Evolutionary conservation across 2,329 filamentous ascomycete genomes (phyloP).

Genomic region (Arthroderma uncinatum): DNA sequence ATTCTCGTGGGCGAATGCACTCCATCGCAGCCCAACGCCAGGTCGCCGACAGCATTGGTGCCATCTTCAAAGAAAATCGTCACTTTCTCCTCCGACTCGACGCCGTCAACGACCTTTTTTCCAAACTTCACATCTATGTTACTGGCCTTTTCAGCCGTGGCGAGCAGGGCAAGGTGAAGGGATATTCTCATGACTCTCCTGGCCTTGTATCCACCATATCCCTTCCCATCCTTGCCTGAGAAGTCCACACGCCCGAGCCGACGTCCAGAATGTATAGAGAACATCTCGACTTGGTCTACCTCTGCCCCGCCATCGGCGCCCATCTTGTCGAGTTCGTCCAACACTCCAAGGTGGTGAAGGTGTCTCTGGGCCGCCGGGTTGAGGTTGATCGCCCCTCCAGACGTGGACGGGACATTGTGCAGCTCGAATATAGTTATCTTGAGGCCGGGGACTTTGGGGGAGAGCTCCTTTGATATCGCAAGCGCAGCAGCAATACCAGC

Average conservation of each 20-base stretch:
- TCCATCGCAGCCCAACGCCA: conserved; percentile 33
- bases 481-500: conserved; percentile 17
- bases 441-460: conserved; percentile 13
- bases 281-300: conserved; percentile 33
- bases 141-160: conserved; percentile 25
- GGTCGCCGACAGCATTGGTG: conserved; percentile 24
- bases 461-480: conserved; percentile 15
- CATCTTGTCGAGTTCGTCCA: conserved; percentile 28
- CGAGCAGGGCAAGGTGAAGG: conserved; percentile 33
- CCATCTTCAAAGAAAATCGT: conserved; percentile 31
- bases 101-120: conserved; percentile 29
- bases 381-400: conserved; percentile 36
- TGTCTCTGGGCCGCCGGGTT: conserved; percentile 36
- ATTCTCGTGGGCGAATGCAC: conserved; percentile 32
- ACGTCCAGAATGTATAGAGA: conserved; percentile 31
- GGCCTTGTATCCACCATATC: conserved; percentile 32
- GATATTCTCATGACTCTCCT: conserved; percentile 33
- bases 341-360: conserved; percentile 33
- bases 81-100: conserved; percentile 25
- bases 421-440: conserved; percentile 32
- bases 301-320: conserved; percentile 31
- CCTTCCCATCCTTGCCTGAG: conserved; percentile 26
- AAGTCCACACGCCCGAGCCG: conserved; percentile 32
- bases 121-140: conserved; percentile 34
- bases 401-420: conserved; percentile 32